These are phyloP conservation scores for Trichoderma koningii DNA, from an alignment of 2,329 filamentous ascomycete genomes.

Conservation along the genomic window DNA sequence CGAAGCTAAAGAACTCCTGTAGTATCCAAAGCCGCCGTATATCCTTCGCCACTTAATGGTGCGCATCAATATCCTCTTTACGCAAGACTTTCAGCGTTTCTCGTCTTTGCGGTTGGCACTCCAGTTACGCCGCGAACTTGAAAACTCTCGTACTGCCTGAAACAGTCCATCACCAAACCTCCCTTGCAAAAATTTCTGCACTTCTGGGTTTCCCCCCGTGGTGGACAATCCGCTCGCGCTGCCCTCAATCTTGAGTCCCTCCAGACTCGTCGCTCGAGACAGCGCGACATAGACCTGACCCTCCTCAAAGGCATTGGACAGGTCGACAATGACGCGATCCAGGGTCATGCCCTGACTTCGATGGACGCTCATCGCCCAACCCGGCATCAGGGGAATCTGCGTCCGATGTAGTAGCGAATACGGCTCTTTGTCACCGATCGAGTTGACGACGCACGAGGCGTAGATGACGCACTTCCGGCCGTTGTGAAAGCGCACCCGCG, in stretches of 20 bases:
- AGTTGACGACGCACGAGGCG: conserved; percentile 52
- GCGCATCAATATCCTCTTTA: not conserved
- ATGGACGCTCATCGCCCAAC: conserved; percentile 66
- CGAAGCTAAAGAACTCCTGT: no score
- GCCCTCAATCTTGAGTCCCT: conserved; percentile 31
- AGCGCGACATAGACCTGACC: conserved; percentile 61
- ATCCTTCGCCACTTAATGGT: no score
- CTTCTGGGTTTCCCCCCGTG: conserved; percentile 14
- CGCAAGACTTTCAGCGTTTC: not conserved
- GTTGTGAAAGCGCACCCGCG: conserved; percentile 54
- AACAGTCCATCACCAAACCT: conserved; percentile 10
- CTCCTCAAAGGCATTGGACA: conserved; percentile 54
- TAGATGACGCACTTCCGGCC: conserved; percentile 49
- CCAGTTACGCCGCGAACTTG: not conserved
- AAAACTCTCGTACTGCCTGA: not conserved
- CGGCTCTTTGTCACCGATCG: conserved; percentile 49
- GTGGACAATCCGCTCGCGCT: conserved; percentile 12
- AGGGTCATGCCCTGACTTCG: conserved; percentile 66
- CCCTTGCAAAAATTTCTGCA: conserved; percentile 1
- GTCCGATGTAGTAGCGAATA: conserved; percentile 47
- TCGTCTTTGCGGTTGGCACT: not conserved
- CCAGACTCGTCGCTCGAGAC: conserved; percentile 29
- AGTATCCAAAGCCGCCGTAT: no score
- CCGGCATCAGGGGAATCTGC: conserved; percentile 61
- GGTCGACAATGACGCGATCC: conserved; percentile 58